Percentiles rank a stretch among this genome's conserved stretches.
These are phyloP conservation scores for Puccinia hordei DNA, from an alignment of 1,284 basidiomycete genomes.

Conservation along the genomic window DNA sequence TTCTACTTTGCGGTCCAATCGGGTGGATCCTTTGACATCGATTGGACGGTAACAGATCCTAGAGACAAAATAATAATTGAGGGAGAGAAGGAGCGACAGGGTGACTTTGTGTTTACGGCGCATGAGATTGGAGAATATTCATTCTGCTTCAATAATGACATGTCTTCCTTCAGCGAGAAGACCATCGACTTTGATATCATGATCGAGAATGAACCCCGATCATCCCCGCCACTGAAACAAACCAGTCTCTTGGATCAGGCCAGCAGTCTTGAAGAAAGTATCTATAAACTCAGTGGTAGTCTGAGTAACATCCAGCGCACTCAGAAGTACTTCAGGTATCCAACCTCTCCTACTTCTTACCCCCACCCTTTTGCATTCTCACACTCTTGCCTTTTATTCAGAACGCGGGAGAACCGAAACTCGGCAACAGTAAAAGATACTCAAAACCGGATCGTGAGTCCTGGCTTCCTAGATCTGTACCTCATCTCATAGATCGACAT, in stretches of 20 bases:
- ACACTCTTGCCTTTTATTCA: conserved; percentile 66
- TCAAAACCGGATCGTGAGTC: conserved; percentile 59
- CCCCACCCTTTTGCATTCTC: conserved; percentile 17
- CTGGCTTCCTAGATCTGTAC: background rate
- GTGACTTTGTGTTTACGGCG: conserved; percentile 95
- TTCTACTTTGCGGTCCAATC: conserved; percentile 79
- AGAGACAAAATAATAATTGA: conserved; percentile 81
- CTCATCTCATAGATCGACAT: background rate
- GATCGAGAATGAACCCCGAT: conserved; percentile 90
- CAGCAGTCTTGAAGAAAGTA: conserved; percentile 84
- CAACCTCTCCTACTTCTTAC: background rate
- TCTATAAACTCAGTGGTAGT: conserved; percentile 82
- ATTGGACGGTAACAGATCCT: conserved; percentile 89
- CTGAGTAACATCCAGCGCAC: conserved; percentile 81
- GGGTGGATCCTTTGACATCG: conserved; percentile 94
- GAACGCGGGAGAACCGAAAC: conserved; percentile 74
- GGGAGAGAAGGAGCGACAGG: conserved; percentile 83
- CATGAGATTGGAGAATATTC: conserved; percentile 92
- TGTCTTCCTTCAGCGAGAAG: conserved; percentile 85
- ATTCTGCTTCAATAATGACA: conserved; percentile 98
- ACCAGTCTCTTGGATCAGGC: conserved; percentile 78
- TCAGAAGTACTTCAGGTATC: conserved; percentile 70
- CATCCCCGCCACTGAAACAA: conserved; percentile 74
- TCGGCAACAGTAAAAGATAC: conserved; percentile 77
- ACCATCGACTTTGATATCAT: conserved; percentile 88